phyloP scores from a whole-genome alignment of 106 monocot genomes.

The Iris macrosiphon region DNA sequence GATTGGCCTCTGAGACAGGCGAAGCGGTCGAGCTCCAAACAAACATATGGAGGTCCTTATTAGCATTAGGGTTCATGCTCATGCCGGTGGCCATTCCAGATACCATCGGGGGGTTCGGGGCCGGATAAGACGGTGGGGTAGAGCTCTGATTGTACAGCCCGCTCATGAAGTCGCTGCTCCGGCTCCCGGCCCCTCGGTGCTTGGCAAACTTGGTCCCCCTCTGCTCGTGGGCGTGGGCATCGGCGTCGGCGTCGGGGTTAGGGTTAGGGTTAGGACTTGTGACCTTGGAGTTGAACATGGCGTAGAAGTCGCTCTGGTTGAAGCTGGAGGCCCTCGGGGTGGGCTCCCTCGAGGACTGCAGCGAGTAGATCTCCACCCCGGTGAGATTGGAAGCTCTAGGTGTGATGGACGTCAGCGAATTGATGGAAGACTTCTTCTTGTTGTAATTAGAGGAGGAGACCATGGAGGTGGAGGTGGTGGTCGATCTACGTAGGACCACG shows the following conservation, averaged over 20 bases:
- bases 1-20: conserved; percentile 59
- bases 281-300: conserved; percentile 22
- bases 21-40: conserved; percentile 86
- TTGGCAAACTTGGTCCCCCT: conserved; percentile 3
- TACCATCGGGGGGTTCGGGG: conserved; percentile 24
- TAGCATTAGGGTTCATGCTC: conserved; percentile 11
- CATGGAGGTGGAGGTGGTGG: conserved; percentile 14
- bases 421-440: conserved; percentile 12
- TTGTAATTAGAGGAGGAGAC: conserved; percentile 17
- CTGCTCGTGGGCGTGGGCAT: no score
- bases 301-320: conserved; percentile 62
- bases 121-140: conserved; percentile 5
- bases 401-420: conserved; percentile 22
- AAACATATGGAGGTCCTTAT: conserved; percentile 74
- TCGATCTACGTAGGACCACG: conserved; percentile 30
- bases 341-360: conserved; percentile 58
- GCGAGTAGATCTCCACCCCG: conserved; percentile 51
- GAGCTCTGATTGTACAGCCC: not conserved
- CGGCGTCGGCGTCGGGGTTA: conserved; percentile 7
- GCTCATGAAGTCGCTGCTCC: conserved; percentile 23
- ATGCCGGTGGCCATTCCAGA: conserved; percentile 1
- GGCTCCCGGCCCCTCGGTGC: conserved; percentile 20
- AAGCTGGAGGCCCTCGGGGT: conserved; percentile 71
- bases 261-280: conserved; percentile 8
- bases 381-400: conserved; percentile 45